These are phyloP conservation scores for Thinopyrum obtusiflorum DNA, from an alignment of 202 grass and related monocot genomes.

Conservation along the genomic window DNA sequence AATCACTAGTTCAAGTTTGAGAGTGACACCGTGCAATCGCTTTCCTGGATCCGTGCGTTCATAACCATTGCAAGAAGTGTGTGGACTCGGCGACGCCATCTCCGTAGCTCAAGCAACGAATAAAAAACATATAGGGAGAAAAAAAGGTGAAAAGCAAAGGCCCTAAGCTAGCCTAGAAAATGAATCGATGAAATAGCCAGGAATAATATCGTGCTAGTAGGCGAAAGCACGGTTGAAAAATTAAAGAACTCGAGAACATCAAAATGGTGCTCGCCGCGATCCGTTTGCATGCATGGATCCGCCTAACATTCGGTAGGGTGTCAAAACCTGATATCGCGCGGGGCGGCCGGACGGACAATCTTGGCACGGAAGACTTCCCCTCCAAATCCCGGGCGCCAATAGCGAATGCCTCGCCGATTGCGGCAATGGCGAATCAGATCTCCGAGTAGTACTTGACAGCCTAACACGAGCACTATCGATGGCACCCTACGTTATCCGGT, in stretches of 20 bases:
- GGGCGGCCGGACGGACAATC: not conserved
- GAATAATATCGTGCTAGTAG: no score
- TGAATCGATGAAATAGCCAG: no score
- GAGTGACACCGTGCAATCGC: not conserved
- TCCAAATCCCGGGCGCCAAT: not conserved
- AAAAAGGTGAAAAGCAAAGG: no score
- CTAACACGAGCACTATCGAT: not conserved
- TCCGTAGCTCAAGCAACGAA: not conserved
- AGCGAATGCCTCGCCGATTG: not conserved
- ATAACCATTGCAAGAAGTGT: not conserved
- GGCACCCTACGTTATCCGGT: not conserved
- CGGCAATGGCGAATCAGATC: not conserved
- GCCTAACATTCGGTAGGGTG: slow-evolving; percentile 8
- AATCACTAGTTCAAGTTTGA: no score
- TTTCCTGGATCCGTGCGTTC: not conserved
- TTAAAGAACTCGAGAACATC: not conserved
- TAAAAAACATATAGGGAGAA: not conserved
- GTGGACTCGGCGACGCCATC: not conserved
- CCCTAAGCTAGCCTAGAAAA: no score
- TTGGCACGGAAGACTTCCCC: not conserved
- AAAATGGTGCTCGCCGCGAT: not conserved
- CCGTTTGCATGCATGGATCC: not conserved
- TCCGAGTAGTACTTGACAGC: not conserved
- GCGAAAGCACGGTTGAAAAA: no score
- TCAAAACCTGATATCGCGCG: not conserved